Evolutionary conservation across 108 stramenopile species (phyloP).

Genomic region (Phaeodactylum tricornutum): DNA sequence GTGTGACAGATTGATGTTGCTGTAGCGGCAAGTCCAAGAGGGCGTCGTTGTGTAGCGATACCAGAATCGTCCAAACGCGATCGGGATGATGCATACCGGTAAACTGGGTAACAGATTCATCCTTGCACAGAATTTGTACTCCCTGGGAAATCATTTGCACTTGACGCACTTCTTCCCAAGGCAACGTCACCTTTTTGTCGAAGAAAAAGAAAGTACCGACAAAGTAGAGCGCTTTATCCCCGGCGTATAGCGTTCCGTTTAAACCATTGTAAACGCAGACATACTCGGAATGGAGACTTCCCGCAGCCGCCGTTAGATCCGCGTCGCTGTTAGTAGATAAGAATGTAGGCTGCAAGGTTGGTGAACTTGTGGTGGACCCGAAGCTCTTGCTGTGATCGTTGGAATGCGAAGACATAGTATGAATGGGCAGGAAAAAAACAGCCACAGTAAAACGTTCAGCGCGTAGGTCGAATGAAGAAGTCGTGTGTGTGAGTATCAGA

Average conservation of each 20-base stretch:
- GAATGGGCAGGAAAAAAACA: too few species aligned
- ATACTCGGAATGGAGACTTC: too few species aligned
- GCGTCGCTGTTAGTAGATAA: too few species aligned
- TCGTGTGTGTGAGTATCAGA: too few species aligned
- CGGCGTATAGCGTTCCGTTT: conserved; percentile 28
- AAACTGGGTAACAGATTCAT: conserved; percentile 15
- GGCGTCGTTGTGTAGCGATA: conserved; percentile 26
- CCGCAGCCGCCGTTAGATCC: not conserved
- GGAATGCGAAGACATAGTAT: too few species aligned
- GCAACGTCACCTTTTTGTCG: conserved; percentile 19
- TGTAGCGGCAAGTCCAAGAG: conserved; percentile 9
- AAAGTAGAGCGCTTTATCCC: conserved; percentile 26
- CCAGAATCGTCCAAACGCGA: conserved; percentile 14
- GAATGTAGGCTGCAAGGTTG: too few species aligned
- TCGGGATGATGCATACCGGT: conserved; percentile 11
- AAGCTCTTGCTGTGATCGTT: too few species aligned
- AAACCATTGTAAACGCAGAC: conserved; percentile 26
- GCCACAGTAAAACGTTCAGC: too few species aligned
- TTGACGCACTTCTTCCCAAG: conserved; percentile 26
- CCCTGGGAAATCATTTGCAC: conserved; percentile 13
- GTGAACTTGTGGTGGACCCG: too few species aligned
- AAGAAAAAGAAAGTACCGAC: conserved; percentile 33
- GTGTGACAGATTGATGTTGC: not conserved
- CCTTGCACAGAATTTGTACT: conserved; percentile 1
- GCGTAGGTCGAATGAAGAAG: too few species aligned